phyloP scores from a whole-genome alignment of 176 grass and related monocot genomes.

The Chloris gayana region DNA sequence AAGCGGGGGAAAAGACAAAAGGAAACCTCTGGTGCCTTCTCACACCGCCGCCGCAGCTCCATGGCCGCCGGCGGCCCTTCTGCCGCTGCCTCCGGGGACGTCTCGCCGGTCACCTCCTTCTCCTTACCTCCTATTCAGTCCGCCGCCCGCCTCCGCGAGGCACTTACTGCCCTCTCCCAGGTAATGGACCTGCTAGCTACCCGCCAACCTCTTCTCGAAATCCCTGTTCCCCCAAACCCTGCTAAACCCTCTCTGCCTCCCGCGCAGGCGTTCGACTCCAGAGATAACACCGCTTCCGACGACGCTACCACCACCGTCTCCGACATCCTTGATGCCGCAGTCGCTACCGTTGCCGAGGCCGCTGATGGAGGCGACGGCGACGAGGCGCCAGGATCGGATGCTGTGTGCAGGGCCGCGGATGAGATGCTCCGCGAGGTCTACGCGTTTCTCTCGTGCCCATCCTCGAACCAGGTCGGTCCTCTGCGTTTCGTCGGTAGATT shows the following conservation, averaged over 20 bases:
- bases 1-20: neutral
- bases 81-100: neutral
- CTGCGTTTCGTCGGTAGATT: neutral
- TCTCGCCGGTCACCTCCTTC: neutral
- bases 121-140: neutral
- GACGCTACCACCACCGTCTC: neutral
- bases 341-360: neutral
- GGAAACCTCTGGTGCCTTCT: neutral
- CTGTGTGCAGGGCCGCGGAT: conserved; percentile 13
- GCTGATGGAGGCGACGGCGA: neutral
- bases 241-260: neutral
- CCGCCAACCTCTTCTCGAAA: neutral
- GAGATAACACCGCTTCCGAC: conserved; percentile 14
- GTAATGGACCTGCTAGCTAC: neutral
- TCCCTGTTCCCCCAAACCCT: neutral
- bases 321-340: conserved; percentile 16
- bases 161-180: conserved; percentile 31
- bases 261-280: conserved; percentile 42
- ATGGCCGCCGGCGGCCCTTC: conserved; percentile 34
- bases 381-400: neutral
- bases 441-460: conserved; percentile 43
- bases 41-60: neutral
- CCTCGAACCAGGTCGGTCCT: conserved; percentile 52
- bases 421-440: conserved; percentile 56
- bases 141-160: conserved; percentile 10